Evolutionary conservation across 768 basidiomycete genomes (phyloP).

Genomic region (Trametes punicea): DNA sequence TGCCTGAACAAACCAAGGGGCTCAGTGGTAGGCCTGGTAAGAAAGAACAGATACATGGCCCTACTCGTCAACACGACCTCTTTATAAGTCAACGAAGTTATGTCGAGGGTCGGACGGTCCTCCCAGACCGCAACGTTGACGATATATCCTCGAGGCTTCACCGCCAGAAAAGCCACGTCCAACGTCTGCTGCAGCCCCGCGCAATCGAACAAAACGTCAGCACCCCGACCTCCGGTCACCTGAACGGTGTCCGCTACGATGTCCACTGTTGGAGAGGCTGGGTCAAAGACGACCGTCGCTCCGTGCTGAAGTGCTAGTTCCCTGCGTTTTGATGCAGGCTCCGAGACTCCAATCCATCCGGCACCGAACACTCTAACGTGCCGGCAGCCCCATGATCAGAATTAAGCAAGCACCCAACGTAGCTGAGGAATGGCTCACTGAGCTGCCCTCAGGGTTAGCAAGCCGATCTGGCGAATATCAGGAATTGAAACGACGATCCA

Average conservation of each 20-base stretch:
- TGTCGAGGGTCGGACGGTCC: slow-evolving; percentile 31
- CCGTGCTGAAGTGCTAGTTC: slow-evolving; percentile 35
- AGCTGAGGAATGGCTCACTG: not conserved
- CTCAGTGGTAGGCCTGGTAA: not conserved
- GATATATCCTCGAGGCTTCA: slow-evolving; percentile 38
- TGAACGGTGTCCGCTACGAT: slow-evolving; percentile 27
- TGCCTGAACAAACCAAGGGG: slow-evolving; percentile 23
- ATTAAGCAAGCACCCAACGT: not conserved
- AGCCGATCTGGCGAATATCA: slow-evolving; percentile 18
- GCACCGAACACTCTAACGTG: slow-evolving; percentile 28
- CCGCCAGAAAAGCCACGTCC: slow-evolving; percentile 34
- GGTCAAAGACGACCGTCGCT: slow-evolving; percentile 38
- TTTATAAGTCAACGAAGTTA: slow-evolving; percentile 35
- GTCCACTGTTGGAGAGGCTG: slow-evolving; percentile 24
- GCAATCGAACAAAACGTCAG: slow-evolving; percentile 46
- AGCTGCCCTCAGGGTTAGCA: slow-evolving; percentile 20
- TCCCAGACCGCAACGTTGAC: slow-evolving; percentile 47
- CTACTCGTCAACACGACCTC: slow-evolving; percentile 40
- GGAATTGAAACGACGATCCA: not conserved
- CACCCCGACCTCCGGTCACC: slow-evolving; percentile 34
- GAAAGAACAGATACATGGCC: not conserved
- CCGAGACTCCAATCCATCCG: slow-evolving; percentile 37
- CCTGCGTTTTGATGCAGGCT: slow-evolving; percentile 39
- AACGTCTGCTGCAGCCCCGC: slow-evolving; percentile 41
- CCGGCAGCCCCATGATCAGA: not conserved